Evolutionary conservation across 208 protist genomes (phyloP).

Genomic region (Trichomonas vaginalis): DNA sequence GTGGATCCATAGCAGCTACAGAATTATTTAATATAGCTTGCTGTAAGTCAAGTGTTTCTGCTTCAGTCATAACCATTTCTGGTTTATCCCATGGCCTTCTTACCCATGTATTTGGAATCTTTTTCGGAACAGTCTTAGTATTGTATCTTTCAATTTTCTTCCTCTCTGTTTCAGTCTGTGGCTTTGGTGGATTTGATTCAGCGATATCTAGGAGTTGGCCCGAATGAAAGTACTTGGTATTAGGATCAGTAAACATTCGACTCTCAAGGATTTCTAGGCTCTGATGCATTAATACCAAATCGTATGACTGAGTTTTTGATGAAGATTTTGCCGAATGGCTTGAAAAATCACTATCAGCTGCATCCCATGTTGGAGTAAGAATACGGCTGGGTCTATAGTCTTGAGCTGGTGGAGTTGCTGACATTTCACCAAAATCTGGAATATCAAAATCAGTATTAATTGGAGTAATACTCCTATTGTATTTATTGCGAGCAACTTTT

Average conservation of each 20-base stretch:
- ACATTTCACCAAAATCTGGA: neutral
- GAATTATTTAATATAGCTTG: neutral
- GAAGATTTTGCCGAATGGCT: neutral
- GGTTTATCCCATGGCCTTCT: neutral
- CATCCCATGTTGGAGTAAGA: neutral
- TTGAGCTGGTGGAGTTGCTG: neutral
- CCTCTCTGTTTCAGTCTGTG: neutral
- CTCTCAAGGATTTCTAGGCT: neutral
- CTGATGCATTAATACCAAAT: neutral
- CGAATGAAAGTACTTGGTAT: neutral
- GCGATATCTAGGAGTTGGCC: neutral
- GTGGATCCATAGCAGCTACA: neutral
- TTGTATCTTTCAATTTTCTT: neutral
- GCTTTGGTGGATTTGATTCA: neutral
- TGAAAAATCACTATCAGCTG: neutral
- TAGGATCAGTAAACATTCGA: neutral
- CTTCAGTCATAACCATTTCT: neutral
- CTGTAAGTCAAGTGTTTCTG: neutral
- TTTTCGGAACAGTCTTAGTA: neutral
- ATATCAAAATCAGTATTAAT: neutral
- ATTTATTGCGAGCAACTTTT: neutral
- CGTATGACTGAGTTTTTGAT: neutral
- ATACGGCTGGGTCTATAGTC: neutral
- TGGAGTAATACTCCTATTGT: too few species aligned
- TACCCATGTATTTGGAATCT: neutral